These are phyloP conservation scores for Aechmea fasciata DNA, from an alignment of 176 grass and related monocot genomes.

Conservation along the genomic window DNA sequence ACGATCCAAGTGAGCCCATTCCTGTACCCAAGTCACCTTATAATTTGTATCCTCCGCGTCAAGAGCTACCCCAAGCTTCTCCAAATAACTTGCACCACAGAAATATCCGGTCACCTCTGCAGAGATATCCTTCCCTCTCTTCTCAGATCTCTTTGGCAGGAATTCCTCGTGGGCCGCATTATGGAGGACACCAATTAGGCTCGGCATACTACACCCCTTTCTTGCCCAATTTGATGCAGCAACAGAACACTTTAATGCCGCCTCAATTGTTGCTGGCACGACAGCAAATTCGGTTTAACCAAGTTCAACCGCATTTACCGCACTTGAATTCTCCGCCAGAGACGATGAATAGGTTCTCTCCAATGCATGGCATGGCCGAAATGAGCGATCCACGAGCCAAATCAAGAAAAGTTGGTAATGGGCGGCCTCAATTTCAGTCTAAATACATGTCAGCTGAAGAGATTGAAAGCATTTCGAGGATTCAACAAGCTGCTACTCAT, in stretches of 20 bases:
- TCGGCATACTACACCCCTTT: conserved; percentile 10
- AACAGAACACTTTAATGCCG: conserved; percentile 28
- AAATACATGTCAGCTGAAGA: conserved; percentile 23
- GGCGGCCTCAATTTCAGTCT: conserved; percentile 1
- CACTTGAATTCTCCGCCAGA: conserved; percentile 35
- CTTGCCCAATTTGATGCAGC: conserved; percentile 25
- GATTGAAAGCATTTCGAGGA: conserved; percentile 20
- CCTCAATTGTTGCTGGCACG: conserved; percentile 19
- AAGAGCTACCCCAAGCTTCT: conserved; percentile 29
- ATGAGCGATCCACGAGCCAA: conserved; percentile 49
- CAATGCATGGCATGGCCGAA: conserved; percentile 31
- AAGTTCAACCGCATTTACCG: conserved; percentile 26
- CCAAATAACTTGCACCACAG: conserved; percentile 33
- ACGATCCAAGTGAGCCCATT: conserved; percentile 35
- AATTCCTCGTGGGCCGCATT: conserved; percentile 29
- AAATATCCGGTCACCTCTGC: conserved; percentile 36
- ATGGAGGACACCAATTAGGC: conserved; percentile 29
- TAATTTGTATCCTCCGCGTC: conserved; percentile 32
- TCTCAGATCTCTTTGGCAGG: conserved; percentile 24
- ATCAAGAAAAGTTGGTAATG: conserved; percentile 38
- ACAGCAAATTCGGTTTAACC: conserved; percentile 36
- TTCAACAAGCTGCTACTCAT: conserved; percentile 27
- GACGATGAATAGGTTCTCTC: conserved; percentile 42
- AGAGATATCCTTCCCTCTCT: conserved; percentile 22
- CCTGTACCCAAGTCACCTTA: conserved; percentile 40